Evolutionary conservation across 768 basidiomycete species (phyloP), one percentile per base, ranked within the genome.

Genomic region (Kondoa malvinella): DNA sequence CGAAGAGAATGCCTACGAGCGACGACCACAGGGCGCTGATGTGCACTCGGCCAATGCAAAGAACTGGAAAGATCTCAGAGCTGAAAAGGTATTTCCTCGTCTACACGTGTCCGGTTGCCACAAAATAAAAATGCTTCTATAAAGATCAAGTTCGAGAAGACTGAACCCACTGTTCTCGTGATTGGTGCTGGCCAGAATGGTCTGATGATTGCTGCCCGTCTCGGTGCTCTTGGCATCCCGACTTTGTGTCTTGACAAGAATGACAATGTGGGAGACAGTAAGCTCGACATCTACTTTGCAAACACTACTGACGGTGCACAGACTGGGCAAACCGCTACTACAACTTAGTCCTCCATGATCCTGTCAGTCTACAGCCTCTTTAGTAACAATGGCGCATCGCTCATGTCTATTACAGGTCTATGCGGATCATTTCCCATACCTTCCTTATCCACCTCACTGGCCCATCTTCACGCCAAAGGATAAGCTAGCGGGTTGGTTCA

Each of bases 141-240:
- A n/a, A n/a, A n/a, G n/a, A n/a, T 69, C 8, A 80, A 81, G 32
- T 85, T 84, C 71, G 76, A 75, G 33, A 80, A 80, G n/a, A 74
- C 75, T 21, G 79, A 83, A 29, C 84, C 84, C 0, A 74, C 79
- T 1, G 87, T 86, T 12, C 74, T 87, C 31, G 76, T 87, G 27
- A 76, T 86, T 25, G 84, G 85, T 14, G 85, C 81, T 0, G 86
- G 85, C 0, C 87, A 87, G 67, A 82, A 81, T 69, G 88, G 87
- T 1, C 76, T 84, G 34, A 82, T 81, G 8, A 71, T 83, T 1
- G 86, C 86, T 0, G 85, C 85, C 1, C 79, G 85, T n/a, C 79
- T 87, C 66, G 84, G 84, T 72, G 79, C 78, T 56, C 77, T 87
- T 29, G 82, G 81, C 25, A 76, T 88, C 15, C 72, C 78, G 1